These are phyloP conservation scores for Ganoderma boninense DNA, from an alignment of 1,284 basidiomycete species.

Conservation along the genomic window DNA sequence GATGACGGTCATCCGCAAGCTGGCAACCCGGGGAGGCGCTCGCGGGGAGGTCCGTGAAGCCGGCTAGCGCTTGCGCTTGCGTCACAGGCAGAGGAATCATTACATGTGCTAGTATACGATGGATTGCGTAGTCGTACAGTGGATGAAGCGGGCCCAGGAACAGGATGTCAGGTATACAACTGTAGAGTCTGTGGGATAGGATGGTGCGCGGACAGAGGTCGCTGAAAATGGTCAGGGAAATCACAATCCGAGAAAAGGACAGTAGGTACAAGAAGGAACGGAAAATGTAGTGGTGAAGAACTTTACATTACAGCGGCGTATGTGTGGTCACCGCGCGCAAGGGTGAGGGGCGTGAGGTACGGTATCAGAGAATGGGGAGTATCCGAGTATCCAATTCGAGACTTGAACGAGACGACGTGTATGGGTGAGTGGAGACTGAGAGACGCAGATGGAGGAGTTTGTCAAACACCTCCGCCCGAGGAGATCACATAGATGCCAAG, in stretches of 20 bases:
- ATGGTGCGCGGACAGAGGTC: not conserved
- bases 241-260: not conserved
- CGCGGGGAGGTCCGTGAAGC: not conserved
- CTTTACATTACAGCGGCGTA: not conserved
- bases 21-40: not conserved
- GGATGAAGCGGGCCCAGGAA: not conserved
- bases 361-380: not conserved
- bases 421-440: not conserved
- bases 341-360: constrained; percentile 7
- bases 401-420: not conserved
- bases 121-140: not conserved
- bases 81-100: too few relatives aligned
- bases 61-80: not conserved
- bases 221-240: not conserved
- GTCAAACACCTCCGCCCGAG: not conserved
- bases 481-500: not conserved
- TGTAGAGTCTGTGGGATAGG: constrained; percentile 1
- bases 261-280: not conserved
- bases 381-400: constrained; percentile 3
- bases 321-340: not conserved
- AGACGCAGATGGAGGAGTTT: not conserved
- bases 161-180: constrained; percentile 2
- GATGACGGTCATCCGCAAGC: not conserved
- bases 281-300: not conserved
- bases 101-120: not conserved